These are phyloP conservation scores for Sparassis latifolia DNA, from an alignment of 1,284 basidiomycete species.

Conservation along the genomic window DNA sequence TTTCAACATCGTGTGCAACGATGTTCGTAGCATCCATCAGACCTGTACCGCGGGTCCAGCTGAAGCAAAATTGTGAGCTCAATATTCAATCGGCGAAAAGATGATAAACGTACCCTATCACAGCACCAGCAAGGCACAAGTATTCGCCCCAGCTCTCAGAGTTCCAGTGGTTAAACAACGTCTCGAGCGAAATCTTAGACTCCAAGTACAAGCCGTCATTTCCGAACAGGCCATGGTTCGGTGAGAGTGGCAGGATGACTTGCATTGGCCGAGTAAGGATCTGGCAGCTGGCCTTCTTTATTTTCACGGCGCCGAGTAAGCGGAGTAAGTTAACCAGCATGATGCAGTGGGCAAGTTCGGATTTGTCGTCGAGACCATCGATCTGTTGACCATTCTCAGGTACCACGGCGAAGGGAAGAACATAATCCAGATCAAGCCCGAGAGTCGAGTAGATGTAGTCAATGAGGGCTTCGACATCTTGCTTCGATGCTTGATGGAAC, in stretches of 20 bases:
- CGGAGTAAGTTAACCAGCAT: constrained; percentile 95
- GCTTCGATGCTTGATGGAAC: constrained; percentile 97
- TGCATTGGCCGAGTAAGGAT: constrained; percentile 98
- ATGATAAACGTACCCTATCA: constrained; percentile 73
- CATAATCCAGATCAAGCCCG: constrained; percentile 94
- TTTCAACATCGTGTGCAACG: constrained; percentile 91
- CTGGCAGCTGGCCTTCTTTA: constrained; percentile 93
- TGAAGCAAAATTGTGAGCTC: constrained; percentile 19
- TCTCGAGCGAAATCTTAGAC: constrained; percentile 97
- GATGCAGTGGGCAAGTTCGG: constrained; percentile 96
- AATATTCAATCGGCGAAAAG: constrained; percentile 7
- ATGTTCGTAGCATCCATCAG: constrained; percentile 96
- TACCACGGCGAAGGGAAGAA: constrained; percentile 96
- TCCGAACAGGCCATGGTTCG: constrained; percentile 96
- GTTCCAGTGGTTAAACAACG: constrained; percentile 95
- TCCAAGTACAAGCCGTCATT: constrained; percentile 98
- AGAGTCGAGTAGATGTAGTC: constrained; percentile 97
- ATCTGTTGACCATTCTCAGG: constrained; percentile 99
- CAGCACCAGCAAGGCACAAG: constrained; percentile 94
- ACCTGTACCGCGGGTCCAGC: constrained; percentile 97
- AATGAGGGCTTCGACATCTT: constrained; percentile 94
- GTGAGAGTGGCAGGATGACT: constrained; percentile 94
- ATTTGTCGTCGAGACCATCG: constrained; percentile 93
- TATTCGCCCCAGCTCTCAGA: constrained; percentile 99
- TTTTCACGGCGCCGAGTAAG: constrained; percentile 94